phyloP scores from a whole-genome alignment of 2,329 filamentous ascomycete genomes.

The Capronia coronata region DNA sequence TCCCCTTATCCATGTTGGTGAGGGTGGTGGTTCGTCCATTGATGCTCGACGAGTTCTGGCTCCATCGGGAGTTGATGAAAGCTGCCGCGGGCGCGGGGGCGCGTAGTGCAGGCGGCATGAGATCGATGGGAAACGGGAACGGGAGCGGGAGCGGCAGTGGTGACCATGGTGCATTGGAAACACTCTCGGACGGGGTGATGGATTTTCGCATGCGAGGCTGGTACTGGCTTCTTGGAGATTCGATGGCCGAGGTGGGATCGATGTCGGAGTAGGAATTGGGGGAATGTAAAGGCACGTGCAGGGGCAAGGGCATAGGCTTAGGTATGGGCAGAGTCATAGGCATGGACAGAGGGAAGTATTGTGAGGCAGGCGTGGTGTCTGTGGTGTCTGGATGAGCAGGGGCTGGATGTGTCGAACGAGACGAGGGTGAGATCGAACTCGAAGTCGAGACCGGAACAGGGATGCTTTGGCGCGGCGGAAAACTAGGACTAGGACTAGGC shows the following conservation, averaged over 20 bases:
- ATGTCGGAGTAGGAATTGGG: no score
- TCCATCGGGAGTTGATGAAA: conserved; percentile 14
- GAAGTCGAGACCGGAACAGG: no score
- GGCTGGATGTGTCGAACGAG: background rate
- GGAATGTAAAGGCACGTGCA: no score
- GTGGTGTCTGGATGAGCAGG: background rate
- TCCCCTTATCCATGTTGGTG: background rate
- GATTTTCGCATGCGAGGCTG: conserved; percentile 13
- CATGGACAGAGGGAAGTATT: conserved; percentile 6
- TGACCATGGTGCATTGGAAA: conserved; percentile 20
- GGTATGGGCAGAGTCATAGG: no score
- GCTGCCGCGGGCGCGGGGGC: no score
- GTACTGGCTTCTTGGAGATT: conserved; percentile 5
- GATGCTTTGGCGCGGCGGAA: background rate
- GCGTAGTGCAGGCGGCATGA: conserved; percentile 1
- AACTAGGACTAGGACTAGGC: background rate
- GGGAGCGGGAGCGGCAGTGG: conserved; percentile 15
- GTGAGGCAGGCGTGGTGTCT: conserved; percentile 2
- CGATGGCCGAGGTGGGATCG: conserved; percentile 6
- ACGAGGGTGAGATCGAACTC: background rate
- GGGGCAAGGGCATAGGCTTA: no score
- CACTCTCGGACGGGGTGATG: conserved; percentile 20
- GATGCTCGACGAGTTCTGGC: conserved; percentile 18
- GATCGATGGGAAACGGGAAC: conserved; percentile 5
- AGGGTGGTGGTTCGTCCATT: background rate